Evolutionary conservation across 1,284 basidiomycete species (phyloP).

Genomic region (Clitocybe nebularis): DNA sequence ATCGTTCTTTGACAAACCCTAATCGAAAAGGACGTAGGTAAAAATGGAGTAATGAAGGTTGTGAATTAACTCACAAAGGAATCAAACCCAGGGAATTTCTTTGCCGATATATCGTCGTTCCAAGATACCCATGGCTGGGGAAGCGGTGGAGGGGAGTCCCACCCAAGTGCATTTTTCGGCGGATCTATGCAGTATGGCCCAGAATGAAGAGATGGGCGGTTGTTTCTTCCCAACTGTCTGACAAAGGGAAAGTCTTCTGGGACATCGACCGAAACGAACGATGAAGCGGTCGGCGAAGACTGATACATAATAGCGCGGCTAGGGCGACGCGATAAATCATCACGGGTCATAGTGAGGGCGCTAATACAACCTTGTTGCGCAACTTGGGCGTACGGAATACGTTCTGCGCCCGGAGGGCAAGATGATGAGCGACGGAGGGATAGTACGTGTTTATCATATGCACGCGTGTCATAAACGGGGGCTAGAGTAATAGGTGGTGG

Average conservation of each 20-base stretch:
- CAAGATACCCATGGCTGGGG: constrained; percentile 2
- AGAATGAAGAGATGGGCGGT: constrained; percentile 7
- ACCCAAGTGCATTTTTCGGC: constrained; percentile 16
- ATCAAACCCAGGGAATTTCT: too few species aligned
- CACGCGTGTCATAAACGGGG: constrained; percentile 2
- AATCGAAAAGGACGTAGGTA: too few species aligned
- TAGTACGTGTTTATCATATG: too few species aligned
- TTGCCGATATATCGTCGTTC: too few species aligned
- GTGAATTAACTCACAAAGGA: too few species aligned
- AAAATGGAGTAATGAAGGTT: too few species aligned
- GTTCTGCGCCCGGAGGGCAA: constrained; percentile 19
- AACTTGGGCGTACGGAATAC: constrained; percentile 6
- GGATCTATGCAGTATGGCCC: constrained; percentile 15
- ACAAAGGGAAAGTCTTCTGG: background rate
- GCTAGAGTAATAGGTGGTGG: constrained; percentile 7
- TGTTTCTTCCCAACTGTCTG: constrained; percentile 3
- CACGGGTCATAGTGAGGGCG: constrained; percentile 24
- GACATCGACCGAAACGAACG: constrained; percentile 1
- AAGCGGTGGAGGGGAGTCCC: constrained; percentile 13
- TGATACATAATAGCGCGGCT: constrained; percentile 33
- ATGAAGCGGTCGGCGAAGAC: constrained; percentile 13
- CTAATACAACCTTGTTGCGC: background rate
- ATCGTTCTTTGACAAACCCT: too few species aligned
- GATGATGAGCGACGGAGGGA: constrained; percentile 18
- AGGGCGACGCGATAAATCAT: constrained; percentile 36